Evolutionary conservation across 2,329 filamentous ascomycete species (phyloP).

Genomic region (Ophiocordyceps camponoti-rufipedis): DNA sequence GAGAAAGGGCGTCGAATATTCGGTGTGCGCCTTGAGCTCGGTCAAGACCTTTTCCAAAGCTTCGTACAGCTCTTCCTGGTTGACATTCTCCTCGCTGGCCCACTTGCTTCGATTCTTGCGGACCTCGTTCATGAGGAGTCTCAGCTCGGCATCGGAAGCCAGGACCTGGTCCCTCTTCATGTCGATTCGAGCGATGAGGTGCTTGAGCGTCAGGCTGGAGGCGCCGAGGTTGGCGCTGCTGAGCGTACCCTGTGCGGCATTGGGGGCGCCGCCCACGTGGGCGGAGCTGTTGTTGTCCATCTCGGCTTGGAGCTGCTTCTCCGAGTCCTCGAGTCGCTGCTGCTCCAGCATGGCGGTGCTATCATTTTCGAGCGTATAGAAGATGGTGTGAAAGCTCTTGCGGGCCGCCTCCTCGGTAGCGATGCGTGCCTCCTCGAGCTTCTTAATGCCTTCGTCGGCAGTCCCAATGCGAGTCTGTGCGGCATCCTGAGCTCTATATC

Average conservation of each 20-base stretch:
- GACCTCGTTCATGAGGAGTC: constrained; percentile 89
- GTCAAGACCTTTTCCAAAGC: constrained; percentile 91
- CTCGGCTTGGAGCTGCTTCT: constrained; percentile 89
- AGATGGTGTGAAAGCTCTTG: constrained; percentile 78
- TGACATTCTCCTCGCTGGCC: constrained; percentile 94
- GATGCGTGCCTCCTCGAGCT: constrained; percentile 79
- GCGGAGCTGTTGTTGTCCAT: constrained; percentile 51
- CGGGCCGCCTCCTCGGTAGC: constrained; percentile 80
- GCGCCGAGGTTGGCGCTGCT: constrained; percentile 90
- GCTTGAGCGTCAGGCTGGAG: constrained; percentile 88
- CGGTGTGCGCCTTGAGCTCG: constrained; percentile 90
- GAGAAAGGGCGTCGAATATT: constrained; percentile 92
- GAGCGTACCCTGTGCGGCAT: constrained; percentile 66
- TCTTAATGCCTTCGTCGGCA: constrained; percentile 79
- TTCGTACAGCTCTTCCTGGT: constrained; percentile 95
- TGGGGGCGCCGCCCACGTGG: constrained; percentile 28
- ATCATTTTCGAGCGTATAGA: constrained; percentile 91
- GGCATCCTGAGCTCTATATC: constrained; percentile 29
- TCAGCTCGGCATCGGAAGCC: constrained; percentile 82
- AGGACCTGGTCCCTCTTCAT: constrained; percentile 77
- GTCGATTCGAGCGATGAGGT: constrained; percentile 90
- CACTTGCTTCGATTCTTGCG: constrained; percentile 97
- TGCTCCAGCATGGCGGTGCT: constrained; percentile 94
- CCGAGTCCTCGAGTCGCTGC: constrained; percentile 88
- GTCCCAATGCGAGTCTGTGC: constrained; percentile 43